These are phyloP conservation scores for Xerocomellus dryophilus DNA, from an alignment of 768 basidiomycete species.

Conservation along the genomic window DNA sequence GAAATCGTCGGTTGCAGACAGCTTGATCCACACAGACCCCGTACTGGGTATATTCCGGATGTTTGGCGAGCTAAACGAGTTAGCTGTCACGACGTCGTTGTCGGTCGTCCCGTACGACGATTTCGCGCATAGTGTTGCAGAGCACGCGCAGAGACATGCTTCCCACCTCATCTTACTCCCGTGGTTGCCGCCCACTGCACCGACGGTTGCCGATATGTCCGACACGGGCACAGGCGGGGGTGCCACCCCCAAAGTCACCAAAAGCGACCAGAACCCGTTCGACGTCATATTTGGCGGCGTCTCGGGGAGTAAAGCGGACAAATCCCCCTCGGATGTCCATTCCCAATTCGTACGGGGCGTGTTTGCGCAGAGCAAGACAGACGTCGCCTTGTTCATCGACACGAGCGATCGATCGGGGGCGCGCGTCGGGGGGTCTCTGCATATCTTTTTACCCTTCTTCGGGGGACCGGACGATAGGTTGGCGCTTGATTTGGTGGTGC, in stretches of 20 bases:
- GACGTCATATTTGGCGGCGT: conserved; percentile 54
- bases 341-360: conserved; percentile 83
- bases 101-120: conserved; percentile 77
- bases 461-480: conserved; percentile 93
- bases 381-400: conserved; percentile 86
- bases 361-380: conserved; percentile 64
- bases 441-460: conserved; percentile 87
- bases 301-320: conserved; percentile 28
- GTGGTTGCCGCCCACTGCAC: conserved; percentile 56
- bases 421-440: conserved; percentile 40
- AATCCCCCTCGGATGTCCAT: conserved; percentile 55
- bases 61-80: conserved; percentile 68
- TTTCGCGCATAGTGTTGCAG: conserved; percentile 63
- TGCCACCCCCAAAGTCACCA: conserved; percentile 11
- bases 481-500: conserved; percentile 79
- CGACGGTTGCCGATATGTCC: neutral
- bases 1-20: conserved; percentile 61
- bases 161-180: conserved; percentile 81
- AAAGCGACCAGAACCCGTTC: conserved; percentile 56
- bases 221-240: neutral
- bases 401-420: conserved; percentile 38
- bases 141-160: conserved; percentile 55
- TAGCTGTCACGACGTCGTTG: conserved; percentile 62
- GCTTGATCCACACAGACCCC: conserved; percentile 68
- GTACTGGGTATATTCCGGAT: conserved; percentile 71